Evolutionary conservation across 2,329 filamentous ascomycete genomes (phyloP).

Genomic region (Penicillium sp.): DNA sequence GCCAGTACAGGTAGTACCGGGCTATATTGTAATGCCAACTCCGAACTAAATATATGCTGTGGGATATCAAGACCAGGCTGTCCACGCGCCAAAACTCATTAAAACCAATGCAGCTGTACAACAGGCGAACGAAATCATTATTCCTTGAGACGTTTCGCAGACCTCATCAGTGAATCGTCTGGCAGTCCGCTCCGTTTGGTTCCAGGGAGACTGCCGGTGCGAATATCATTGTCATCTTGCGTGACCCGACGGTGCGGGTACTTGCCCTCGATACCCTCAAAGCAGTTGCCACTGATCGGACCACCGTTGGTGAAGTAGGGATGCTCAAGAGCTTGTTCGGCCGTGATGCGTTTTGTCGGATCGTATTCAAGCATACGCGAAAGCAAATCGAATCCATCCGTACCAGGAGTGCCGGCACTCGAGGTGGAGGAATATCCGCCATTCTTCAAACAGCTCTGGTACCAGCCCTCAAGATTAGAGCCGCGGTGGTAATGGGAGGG

Average conservation of each 20-base stretch:
- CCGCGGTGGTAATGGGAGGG: conserved; percentile 51
- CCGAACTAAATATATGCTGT: conserved; percentile 2
- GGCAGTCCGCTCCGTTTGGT: conserved; percentile 84
- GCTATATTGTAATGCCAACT: conserved; percentile 1
- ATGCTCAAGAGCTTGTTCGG: conserved; percentile 82
- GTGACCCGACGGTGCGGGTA: conserved; percentile 89
- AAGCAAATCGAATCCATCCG: conserved; percentile 78
- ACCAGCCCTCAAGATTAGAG: conserved; percentile 71
- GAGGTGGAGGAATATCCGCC: conserved; percentile 50
- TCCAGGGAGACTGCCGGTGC: conserved; percentile 81
- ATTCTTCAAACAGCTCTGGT: conserved; percentile 65
- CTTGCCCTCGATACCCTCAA: conserved; percentile 80
- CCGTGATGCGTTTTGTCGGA: conserved; percentile 80
- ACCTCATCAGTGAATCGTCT: conserved; percentile 68
- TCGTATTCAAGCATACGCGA: conserved; percentile 87
- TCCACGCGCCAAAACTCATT: not conserved
- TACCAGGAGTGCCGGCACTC: conserved; percentile 57
- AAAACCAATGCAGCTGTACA: not conserved
- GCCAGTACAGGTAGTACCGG: no score
- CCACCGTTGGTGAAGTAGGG: conserved; percentile 74
- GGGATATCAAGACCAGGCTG: not conserved
- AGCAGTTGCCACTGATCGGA: conserved; percentile 75
- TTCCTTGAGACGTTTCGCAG: conserved; percentile 55
- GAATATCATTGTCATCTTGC: conserved; percentile 92
- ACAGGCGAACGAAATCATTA: conserved; percentile 16